These are phyloP conservation scores for Parathielavia hyrcaniae DNA, from an alignment of 495 filamentous ascomycete genomes.

Conservation along the genomic window DNA sequence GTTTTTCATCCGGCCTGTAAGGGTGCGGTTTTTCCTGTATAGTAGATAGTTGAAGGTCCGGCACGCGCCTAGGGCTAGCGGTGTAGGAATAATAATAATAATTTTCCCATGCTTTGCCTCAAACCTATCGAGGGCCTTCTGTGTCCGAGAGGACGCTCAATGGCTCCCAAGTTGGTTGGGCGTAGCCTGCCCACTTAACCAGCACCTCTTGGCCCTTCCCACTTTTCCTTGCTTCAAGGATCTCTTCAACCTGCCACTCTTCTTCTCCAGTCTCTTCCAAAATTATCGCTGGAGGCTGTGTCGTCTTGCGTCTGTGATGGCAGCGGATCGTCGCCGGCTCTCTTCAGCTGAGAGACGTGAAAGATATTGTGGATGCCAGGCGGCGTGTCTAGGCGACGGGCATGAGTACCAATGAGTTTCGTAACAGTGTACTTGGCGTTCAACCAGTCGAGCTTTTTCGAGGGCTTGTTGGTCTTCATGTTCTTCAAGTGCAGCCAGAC, in stretches of 20 bases:
- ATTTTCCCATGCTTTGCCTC: background rate
- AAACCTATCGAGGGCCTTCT: background rate
- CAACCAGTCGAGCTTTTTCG: conserved; percentile 2
- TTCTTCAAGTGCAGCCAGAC: background rate
- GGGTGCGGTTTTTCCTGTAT: no score
- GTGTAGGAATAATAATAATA: no score
- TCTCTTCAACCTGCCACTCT: conserved; percentile 2
- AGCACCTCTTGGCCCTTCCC: background rate
- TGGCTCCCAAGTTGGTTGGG: background rate
- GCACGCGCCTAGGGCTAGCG: no score
- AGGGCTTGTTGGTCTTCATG: background rate
- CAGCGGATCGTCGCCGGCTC: background rate
- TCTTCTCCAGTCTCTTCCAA: background rate
- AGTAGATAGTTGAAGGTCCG: no score
- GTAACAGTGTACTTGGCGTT: background rate
- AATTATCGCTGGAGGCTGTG: background rate
- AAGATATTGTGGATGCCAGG: background rate
- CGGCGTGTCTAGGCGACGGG: background rate
- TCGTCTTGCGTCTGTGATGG: background rate
- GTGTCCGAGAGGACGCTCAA: background rate
- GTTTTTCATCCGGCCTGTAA: no score
- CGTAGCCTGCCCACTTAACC: background rate
- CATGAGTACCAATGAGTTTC: background rate
- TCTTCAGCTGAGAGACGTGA: background rate
- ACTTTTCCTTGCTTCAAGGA: background rate